phyloP scores from a whole-genome alignment of 371 early-diverging fungal genomes.

The Syncephalastrum contaminatum region DNA sequence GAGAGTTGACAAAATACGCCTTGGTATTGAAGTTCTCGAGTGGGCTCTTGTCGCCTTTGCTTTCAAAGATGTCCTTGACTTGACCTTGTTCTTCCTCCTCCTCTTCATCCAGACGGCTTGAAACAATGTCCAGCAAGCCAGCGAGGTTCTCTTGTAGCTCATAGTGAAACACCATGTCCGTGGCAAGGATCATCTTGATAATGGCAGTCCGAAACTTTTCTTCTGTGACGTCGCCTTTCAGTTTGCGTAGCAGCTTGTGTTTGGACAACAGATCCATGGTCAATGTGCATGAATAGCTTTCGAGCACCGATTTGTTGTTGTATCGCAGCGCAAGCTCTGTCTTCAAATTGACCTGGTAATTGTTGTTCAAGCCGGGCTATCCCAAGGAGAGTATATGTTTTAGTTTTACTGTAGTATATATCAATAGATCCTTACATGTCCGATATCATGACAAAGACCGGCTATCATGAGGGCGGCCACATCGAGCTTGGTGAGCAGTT shows the following conservation, averaged over 20 bases:
- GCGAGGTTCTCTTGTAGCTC: slow-evolving; percentile 68
- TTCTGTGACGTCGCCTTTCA: slow-evolving; percentile 26
- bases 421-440: slow-evolving; percentile 76
- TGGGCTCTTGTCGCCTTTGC: slow-evolving; percentile 39
- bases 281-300: slow-evolving; percentile 80
- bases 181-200: slow-evolving; percentile 72
- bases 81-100: slow-evolving; percentile 9
- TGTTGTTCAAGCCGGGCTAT: slow-evolving; percentile 89
- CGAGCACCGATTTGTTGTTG: slow-evolving; percentile 79
- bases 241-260: slow-evolving; percentile 59
- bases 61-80: slow-evolving; percentile 38
- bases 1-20: slow-evolving; percentile 26
- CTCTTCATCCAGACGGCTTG: slow-evolving; percentile 10
- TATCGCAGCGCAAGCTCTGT: slow-evolving; percentile 72
- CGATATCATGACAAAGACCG: slow-evolving; percentile 89
- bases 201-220: slow-evolving; percentile 53
- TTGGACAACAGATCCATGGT: slow-evolving; percentile 68
- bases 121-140: slow-evolving; percentile 30
- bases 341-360: slow-evolving; percentile 82
- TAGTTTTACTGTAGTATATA: background rate
- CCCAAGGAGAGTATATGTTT: background rate
- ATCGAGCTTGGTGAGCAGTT: slow-evolving; percentile 68
- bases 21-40: slow-evolving; percentile 30
- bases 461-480: slow-evolving; percentile 75
- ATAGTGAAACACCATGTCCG: slow-evolving; percentile 92